phyloP scores from a whole-genome alignment of 345 rosid species.

The Eucalyptus camaldulensis region DNA sequence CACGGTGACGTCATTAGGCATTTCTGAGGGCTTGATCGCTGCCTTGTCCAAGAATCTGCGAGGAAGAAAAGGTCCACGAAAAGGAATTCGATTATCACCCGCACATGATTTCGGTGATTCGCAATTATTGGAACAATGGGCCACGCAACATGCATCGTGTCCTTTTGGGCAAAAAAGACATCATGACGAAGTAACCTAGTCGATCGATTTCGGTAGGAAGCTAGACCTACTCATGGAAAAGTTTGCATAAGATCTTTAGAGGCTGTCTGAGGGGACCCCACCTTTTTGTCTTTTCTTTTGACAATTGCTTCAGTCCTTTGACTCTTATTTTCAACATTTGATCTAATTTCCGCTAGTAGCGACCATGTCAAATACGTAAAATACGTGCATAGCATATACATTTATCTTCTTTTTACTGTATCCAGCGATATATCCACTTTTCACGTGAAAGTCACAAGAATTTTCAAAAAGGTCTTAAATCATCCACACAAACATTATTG shows the following conservation, averaged over 20 bases:
- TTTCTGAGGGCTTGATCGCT: slow-evolving; percentile 42
- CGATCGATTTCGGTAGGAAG: not conserved
- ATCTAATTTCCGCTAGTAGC: not conserved
- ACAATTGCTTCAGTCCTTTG: not conserved
- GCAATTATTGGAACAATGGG: not conserved
- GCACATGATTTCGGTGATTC: not conserved
- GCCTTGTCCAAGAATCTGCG: slow-evolving; percentile 83
- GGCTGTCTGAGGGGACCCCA: not conserved
- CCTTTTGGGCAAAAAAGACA: not conserved
- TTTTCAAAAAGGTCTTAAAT: not conserved
- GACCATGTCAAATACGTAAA: not conserved
- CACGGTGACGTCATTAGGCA: not conserved
- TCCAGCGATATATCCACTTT: not conserved
- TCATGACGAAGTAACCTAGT: not conserved
- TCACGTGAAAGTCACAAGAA: not conserved
- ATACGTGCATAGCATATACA: not conserved
- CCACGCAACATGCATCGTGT: not conserved
- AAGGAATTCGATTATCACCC: not conserved
- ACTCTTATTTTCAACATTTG: not conserved
- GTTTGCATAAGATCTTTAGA: not conserved
- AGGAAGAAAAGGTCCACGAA: not conserved
- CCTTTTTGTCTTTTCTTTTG: not conserved
- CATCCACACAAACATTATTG: not conserved
- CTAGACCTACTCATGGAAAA: not conserved
- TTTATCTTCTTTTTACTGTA: not conserved